Conservation (phyloP, 306 rosid genomes). For the Citrullus mucosospermus region DNA sequence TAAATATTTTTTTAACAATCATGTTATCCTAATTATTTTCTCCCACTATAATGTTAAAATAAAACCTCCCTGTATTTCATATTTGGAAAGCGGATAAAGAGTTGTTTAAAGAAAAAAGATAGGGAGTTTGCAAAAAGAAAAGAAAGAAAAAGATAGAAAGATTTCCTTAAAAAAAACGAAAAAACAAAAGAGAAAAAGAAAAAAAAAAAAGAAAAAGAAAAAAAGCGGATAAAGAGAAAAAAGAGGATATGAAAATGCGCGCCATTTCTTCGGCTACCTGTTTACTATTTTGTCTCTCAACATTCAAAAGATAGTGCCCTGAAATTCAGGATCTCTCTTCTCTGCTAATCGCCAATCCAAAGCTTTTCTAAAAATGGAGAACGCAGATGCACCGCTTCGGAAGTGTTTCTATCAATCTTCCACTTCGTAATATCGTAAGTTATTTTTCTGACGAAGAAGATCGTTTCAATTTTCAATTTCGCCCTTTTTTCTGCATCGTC, state of each 20-base stretch:
- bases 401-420: background rate
- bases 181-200: no score
- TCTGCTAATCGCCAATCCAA: background rate
- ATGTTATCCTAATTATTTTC: no score
- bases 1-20: no score
- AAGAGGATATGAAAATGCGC: background rate
- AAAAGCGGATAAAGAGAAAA: background rate
- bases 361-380: conserved; percentile 2
- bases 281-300: conserved; percentile 2
- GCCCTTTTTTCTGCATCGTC: background rate
- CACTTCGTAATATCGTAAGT: background rate
- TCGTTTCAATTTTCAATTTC: background rate
- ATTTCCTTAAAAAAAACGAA: no score
- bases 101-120: no score
- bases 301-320: background rate
- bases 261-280: background rate
- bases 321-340: conserved; percentile 2
- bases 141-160: no score
- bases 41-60: no score
- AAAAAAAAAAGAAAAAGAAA: no score
- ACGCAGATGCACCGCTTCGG: background rate
- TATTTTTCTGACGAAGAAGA: background rate
- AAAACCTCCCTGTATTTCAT: no score
- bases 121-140: no score
- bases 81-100: no score